Percentiles rank a stretch among this genome's conserved stretches.
Evolutionary conservation across 2,329 filamentous ascomycete species (phyloP).

Genomic region (Epicoccum sorghinum): DNA sequence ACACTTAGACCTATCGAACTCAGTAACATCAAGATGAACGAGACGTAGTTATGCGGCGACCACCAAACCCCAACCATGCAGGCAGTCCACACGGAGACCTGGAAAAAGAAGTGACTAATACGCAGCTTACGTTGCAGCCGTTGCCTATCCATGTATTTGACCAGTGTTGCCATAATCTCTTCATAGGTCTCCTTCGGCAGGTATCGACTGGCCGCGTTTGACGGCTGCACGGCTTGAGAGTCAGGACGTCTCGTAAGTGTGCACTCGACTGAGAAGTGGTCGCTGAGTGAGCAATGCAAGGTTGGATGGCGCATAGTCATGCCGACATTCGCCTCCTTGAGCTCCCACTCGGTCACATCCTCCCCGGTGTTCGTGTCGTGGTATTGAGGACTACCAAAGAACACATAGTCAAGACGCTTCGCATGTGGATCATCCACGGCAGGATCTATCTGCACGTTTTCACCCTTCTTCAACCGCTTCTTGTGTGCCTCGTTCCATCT

Average conservation of each 20-base stretch:
- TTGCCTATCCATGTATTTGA: constrained; percentile 73
- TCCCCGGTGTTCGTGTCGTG: constrained; percentile 36
- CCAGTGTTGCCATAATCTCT: constrained; percentile 73
- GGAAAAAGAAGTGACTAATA: constrained; percentile 72
- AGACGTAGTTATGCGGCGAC: constrained; percentile 74
- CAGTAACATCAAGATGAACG: constrained; percentile 80
- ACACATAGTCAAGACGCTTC: constrained; percentile 95
- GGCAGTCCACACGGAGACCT: constrained; percentile 70
- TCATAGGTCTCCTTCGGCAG: constrained; percentile 65
- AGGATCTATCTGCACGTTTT: constrained; percentile 68
- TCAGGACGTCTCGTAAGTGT: constrained; percentile 60
- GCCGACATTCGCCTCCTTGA: constrained; percentile 73
- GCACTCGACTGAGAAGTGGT: constrained; percentile 91
- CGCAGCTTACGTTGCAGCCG: constrained; percentile 73
- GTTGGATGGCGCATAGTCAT: constrained; percentile 83
- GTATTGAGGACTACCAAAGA: constrained; percentile 59
- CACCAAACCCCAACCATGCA: constrained; percentile 89
- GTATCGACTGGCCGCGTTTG: constrained; percentile 33
- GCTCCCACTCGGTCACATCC: constrained; percentile 63
- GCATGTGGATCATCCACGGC: constrained; percentile 72
- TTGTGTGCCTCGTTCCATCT: constrained; percentile 78
- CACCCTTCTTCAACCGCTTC: constrained; percentile 69
- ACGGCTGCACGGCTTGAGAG: constrained; percentile 10
- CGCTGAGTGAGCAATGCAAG: constrained; percentile 84
- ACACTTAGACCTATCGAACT: constrained; percentile 77